These are phyloP conservation scores for Ustilago nuda DNA, from an alignment of 1,284 basidiomycete genomes.

Conservation along the genomic window DNA sequence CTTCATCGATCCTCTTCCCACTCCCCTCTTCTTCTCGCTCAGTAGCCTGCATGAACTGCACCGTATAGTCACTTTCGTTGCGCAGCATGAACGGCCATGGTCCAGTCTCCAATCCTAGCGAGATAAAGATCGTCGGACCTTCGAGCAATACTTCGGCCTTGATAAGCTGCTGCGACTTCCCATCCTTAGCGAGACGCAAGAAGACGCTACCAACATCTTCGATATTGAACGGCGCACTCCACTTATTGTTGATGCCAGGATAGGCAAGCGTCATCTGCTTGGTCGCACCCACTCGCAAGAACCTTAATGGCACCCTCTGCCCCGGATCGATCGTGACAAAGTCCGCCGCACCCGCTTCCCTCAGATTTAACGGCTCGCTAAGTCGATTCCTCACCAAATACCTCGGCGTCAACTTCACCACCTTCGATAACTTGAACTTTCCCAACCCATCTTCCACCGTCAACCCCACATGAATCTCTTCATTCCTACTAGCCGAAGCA, in stretches of 20 bases:
- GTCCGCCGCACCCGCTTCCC: conserved; percentile 80
- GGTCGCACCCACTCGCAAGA: conserved; percentile 75
- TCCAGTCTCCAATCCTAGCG: conserved; percentile 76
- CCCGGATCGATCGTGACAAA: conserved; percentile 70
- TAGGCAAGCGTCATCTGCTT: conserved; percentile 82
- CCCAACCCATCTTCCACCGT: conserved; percentile 94
- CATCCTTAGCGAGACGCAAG: conserved; percentile 75
- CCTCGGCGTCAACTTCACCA: conserved; percentile 89
- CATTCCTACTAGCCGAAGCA: conserved; percentile 76
- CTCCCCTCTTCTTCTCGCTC: conserved; percentile 39
- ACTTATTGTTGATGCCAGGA: conserved; percentile 84
- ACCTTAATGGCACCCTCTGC: conserved; percentile 79
- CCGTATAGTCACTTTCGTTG: conserved; percentile 83
- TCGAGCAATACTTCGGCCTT: conserved; percentile 86
- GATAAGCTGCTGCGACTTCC: conserved; percentile 74
- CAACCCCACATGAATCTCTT: conserved; percentile 86
- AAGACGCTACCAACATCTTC: conserved; percentile 89
- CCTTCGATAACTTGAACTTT: conserved; percentile 91
- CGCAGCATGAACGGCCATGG: conserved; percentile 91
- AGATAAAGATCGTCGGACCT: conserved; percentile 89
- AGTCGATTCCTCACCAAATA: conserved; percentile 91
- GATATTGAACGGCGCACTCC: conserved; percentile 90
- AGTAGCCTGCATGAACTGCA: conserved; percentile 78
- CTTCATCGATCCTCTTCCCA: conserved; percentile 44
- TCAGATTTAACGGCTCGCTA: conserved; percentile 78